These are phyloP conservation scores for Pontederia paniculata DNA, from an alignment of 176 grass and related monocot genomes.

Conservation along the genomic window DNA sequence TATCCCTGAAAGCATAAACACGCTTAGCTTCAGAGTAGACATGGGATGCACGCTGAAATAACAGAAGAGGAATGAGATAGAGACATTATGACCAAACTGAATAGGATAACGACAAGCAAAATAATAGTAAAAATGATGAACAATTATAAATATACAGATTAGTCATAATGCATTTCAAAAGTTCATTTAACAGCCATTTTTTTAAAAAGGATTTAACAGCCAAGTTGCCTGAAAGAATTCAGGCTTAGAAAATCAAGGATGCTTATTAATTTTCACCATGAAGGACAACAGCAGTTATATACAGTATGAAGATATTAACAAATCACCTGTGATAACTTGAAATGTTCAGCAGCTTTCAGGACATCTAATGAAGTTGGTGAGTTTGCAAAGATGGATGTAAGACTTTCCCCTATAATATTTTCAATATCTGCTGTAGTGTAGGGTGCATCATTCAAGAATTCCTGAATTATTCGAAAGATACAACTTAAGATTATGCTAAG, in stretches of 20 bases:
- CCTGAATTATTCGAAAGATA: conserved; percentile 18
- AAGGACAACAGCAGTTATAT: no score
- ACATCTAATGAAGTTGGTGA: conserved; percentile 85
- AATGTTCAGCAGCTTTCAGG: conserved; percentile 61
- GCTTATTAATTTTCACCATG: no score
- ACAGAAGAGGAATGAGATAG: background rate
- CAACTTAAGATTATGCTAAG: no score
- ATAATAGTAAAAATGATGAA: no score
- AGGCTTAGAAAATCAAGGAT: no score
- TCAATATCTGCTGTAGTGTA: conserved; percentile 72
- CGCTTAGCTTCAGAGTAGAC: conserved; percentile 87
- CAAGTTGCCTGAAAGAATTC: no score
- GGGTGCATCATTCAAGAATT: conserved; percentile 65
- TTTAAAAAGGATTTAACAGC: no score
- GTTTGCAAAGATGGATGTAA: conserved; percentile 48
- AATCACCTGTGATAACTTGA: conserved; percentile 82
- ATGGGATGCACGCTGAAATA: conserved; percentile 58
- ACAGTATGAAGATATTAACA: background rate
- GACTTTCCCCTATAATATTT: conserved; percentile 49
- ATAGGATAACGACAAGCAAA: no score
- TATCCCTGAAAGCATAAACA: conserved; percentile 75
- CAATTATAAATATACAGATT: no score
- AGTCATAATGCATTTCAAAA: no score
- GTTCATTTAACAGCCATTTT: no score
- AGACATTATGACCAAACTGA: background rate